Conservation (phyloP, 371 early-diverging fungal species). For the Mortierella sp. region DNA sequence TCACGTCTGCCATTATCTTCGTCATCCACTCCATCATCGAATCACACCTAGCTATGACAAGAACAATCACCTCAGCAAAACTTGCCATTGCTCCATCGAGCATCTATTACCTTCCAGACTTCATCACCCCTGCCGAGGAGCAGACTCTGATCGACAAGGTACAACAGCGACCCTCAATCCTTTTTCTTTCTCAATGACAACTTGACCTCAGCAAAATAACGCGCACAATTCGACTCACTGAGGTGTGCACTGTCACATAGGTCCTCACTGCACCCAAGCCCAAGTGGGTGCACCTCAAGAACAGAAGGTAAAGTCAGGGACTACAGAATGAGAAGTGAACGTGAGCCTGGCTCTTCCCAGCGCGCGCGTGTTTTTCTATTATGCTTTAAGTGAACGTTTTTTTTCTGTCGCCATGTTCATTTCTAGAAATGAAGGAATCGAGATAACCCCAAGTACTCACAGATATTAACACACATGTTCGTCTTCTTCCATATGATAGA, state of each 20-base stretch:
- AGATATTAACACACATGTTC: neutral
- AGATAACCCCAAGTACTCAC: neutral
- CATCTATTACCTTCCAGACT: conserved; percentile 60
- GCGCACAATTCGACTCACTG: neutral
- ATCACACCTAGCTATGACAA: conserved; percentile 18
- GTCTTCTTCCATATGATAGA: conserved; percentile 31
- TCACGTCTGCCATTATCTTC: neutral
- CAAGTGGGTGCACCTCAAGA: conserved; percentile 67
- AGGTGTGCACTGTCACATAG: conserved; percentile 15
- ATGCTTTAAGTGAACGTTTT: conserved; percentile 3
- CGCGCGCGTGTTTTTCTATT: conserved; percentile 6
- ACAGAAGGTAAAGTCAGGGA: conserved; percentile 44
- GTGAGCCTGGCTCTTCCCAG: neutral
- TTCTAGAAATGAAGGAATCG: neutral
- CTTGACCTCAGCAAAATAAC: neutral
- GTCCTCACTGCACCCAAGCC: conserved; percentile 64
- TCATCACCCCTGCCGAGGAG: conserved; percentile 60
- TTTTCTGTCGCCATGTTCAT: neutral
- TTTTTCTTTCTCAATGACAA: neutral
- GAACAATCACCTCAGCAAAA: conserved; percentile 13
- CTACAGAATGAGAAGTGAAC: conserved; percentile 14
- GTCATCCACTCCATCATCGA: neutral
- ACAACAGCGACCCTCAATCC: neutral
- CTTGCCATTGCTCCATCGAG: conserved; percentile 40
- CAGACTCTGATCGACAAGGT: conserved; percentile 52